Evolutionary conservation across 805 yeast species (phyloP).

Genomic region (Nakazawaea laoshanensis): DNA sequence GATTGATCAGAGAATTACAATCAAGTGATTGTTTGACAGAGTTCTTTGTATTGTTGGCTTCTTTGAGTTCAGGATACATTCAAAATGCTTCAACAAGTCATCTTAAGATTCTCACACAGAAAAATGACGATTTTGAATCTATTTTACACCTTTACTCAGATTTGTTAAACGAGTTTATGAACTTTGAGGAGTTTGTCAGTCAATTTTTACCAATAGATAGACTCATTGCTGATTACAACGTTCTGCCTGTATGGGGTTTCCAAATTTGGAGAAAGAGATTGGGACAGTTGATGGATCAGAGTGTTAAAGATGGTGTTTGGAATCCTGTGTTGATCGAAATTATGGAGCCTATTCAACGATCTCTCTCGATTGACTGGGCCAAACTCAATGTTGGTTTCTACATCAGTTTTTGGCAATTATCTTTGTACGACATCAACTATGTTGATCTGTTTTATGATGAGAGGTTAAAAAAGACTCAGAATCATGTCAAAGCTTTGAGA

Average conservation of each 20-base stretch:
- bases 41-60: conserved; percentile 55
- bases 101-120: conserved; percentile 63
- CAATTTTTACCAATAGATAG: conserved; percentile 32
- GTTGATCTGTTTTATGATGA: conserved; percentile 39
- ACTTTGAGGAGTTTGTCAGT: conserved; percentile 21
- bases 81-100: conserved; percentile 28
- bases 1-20: conserved; percentile 38
- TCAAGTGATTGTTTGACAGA: conserved; percentile 45
- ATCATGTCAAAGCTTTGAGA: conserved; percentile 24
- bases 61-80: conserved; percentile 31
- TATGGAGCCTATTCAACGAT: conserved; percentile 11
- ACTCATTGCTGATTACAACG: conserved; percentile 31
- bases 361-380: conserved; percentile 15
- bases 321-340: conserved; percentile 10
- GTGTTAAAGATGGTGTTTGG: conserved; percentile 12
- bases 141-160: conserved; percentile 61
- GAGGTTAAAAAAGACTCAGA: conserved; percentile 32
- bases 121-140: conserved; percentile 63
- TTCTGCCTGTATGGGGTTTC: conserved; percentile 60
- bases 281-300: conserved; percentile 19
- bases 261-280: conserved; percentile 61
- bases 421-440: conserved; percentile 62
- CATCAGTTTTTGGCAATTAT: conserved; percentile 63
- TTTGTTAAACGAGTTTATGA: conserved; percentile 43
- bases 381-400: conserved; percentile 35